Evolutionary conservation across 768 basidiomycete species (phyloP).

Genomic region (Cyathus striatus): DNA sequence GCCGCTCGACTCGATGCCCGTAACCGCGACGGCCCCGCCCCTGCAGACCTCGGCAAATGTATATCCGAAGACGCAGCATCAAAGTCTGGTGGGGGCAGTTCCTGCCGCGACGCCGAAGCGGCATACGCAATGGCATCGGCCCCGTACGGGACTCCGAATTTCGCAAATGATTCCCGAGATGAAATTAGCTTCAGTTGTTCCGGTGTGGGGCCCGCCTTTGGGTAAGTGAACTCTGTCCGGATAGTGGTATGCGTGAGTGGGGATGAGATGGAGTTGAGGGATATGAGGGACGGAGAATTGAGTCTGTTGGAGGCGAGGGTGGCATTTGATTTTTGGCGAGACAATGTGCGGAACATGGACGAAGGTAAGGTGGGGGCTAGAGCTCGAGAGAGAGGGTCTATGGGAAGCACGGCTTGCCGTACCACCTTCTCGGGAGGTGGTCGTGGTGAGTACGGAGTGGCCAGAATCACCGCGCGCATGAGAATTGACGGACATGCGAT

Average conservation of each 20-base stretch:
- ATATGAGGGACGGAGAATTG: conserved; percentile 65
- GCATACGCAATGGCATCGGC: conserved; percentile 65
- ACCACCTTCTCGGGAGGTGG: conserved; percentile 15
- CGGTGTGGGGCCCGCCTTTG: conserved; percentile 56
- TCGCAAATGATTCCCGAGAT: conserved; percentile 56
- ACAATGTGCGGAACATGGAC: conserved; percentile 43
- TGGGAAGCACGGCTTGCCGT: conserved; percentile 20
- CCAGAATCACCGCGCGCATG: conserved; percentile 27
- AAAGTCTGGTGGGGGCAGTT: conserved; percentile 44
- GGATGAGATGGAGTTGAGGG: conserved; percentile 68
- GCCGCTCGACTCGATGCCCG: conserved; percentile 17
- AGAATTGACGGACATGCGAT: conserved; percentile 25
- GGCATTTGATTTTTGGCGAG: conserved; percentile 40
- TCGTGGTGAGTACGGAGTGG: conserved; percentile 16
- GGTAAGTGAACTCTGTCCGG: conserved; percentile 69
- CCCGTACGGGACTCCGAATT: conserved; percentile 76
- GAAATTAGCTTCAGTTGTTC: conserved; percentile 66
- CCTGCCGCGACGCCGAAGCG: conserved; percentile 39
- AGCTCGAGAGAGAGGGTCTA: conserved; percentile 24
- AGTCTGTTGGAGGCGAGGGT: conserved; percentile 37
- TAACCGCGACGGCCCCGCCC: conserved; percentile 21
- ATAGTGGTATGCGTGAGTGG: conserved; percentile 71
- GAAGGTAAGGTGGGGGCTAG: conserved; percentile 31
- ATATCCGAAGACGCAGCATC: conserved; percentile 20
- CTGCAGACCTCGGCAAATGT: conserved; percentile 12